Base-by-base conservation (phyloP, 352 stramenopile species). In the Pythium utonaiense region DNA sequence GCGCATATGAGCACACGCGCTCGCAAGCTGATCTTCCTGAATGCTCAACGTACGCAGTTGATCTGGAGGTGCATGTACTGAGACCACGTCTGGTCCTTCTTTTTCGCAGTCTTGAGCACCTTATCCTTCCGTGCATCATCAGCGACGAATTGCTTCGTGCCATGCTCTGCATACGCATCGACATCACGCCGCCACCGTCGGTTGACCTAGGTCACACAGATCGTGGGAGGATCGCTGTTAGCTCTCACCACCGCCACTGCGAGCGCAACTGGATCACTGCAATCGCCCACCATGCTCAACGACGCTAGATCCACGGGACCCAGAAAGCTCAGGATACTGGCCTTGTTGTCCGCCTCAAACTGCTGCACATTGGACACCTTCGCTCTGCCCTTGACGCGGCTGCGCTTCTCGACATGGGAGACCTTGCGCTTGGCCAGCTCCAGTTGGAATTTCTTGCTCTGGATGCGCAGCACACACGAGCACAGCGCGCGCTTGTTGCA, bases 11-110 rank as follows among this genome's bases (percentile, higher is more conserved):
- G 9, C 28, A 33, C 5, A 33, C 28, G 9, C 28, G 5, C 9
- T 33, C 28, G 5, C 5, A 40, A n/a, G 33, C 21, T 24, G 21
- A 30, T 27, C 17, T 13, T 22, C 16, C 4, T 25, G 6, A 19
- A 8, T 44, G 22, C n/a, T 24, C 6, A 16, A 71, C 73, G 67
- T 61, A 93, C 80, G 57, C 77, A 86, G 44, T 75, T 86, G 71
- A 86, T 85, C 27, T 93, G 84, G n/a, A 80, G 57, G 64, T 93
- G 75, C 59, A 89, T 73, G 57, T 84, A 90, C 25, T 66, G 73
- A 25, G 78, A 74, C 84, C 84, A 93, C n/a, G 71, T 74, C 58
- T 90, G 72, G 28, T 57, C 66, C 19, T 68, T 56, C 1, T 53
- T 64, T 57, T 84, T 88, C 21, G 68, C 57, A 12, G 73, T 61